phyloP scores from a whole-genome alignment of 2,329 filamentous ascomycete genomes.

The Alternaria gaisen region DNA sequence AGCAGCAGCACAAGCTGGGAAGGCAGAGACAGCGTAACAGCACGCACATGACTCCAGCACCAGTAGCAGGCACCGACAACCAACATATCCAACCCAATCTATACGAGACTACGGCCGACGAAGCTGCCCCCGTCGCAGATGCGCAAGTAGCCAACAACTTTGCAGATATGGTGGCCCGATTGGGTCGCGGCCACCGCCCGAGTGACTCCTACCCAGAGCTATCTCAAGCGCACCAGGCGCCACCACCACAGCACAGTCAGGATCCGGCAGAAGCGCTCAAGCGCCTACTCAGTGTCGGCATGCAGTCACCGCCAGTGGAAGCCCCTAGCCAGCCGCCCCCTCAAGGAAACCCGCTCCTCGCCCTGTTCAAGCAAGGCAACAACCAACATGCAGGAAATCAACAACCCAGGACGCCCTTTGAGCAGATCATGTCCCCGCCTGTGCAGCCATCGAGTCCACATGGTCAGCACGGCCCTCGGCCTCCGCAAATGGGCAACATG shows the following conservation, averaged over 20 bases:
- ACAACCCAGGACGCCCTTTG: constrained; percentile 59
- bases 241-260: constrained; percentile 30
- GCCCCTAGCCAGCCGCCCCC: constrained; percentile 35
- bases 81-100: constrained; percentile 41
- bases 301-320: constrained; percentile 44
- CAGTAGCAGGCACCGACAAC: constrained; percentile 40
- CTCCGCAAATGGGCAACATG: constrained; percentile 59
- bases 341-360: constrained; percentile 60
- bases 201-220: constrained; percentile 45
- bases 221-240: constrained; percentile 29
- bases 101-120: constrained; percentile 40
- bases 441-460: constrained; percentile 64
- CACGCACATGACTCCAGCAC: constrained; percentile 26
- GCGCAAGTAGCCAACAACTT: constrained; percentile 34
- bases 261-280: constrained; percentile 64
- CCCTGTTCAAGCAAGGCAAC: constrained; percentile 58
- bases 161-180: constrained; percentile 42
- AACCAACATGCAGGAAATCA: constrained; percentile 23
- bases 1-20: constrained; percentile 81
- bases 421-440: constrained; percentile 62
- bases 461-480: constrained; percentile 63
- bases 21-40: constrained; percentile 54
- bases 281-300: constrained; percentile 58
- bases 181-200: constrained; percentile 38
- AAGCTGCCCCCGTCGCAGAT: constrained; percentile 20